Evolutionary conservation across 805 yeast genomes (phyloP).

Genomic region (Spathaspora arborariae): DNA sequence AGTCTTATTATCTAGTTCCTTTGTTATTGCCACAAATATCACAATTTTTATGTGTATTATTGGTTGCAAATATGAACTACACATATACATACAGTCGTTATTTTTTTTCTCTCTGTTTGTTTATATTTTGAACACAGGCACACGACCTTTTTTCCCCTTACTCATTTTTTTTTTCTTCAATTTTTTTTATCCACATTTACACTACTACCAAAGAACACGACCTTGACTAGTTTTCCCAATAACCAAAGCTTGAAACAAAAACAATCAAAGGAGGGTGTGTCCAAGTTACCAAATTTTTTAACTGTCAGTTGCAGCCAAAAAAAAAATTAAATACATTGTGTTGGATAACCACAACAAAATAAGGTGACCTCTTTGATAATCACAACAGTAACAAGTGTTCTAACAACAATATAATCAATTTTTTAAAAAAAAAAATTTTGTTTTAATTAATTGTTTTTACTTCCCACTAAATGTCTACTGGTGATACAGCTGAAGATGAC

Average conservation of each 20-base stretch:
- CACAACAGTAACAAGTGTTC: too few species aligned
- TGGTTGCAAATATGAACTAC: too few species aligned
- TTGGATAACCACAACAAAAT: not conserved
- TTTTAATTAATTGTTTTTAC: too few species aligned
- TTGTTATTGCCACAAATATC: too few species aligned
- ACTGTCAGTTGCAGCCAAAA: not conserved
- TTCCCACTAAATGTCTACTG: not conserved
- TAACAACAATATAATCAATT: too few species aligned
- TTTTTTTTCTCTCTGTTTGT: not conserved
- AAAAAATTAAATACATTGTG: not conserved
- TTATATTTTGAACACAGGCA: not conserved
- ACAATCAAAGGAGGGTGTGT: not conserved
- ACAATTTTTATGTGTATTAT: too few species aligned
- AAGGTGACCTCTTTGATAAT: too few species aligned
- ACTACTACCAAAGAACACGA: conserved; percentile 24
- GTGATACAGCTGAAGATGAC: conserved; percentile 14
- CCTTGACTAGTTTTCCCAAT: conserved; percentile 4
- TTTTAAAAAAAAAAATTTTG: too few species aligned
- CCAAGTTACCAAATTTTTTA: conserved; percentile 3
- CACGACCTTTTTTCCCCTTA: conserved; percentile 5
- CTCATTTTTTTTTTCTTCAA: conserved; percentile 3
- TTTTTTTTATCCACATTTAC: conserved; percentile 13
- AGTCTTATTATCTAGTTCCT: too few species aligned
- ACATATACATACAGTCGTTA: too few species aligned
- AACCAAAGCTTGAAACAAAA: not conserved